Conservation (phyloP, 768 basidiomycete genomes). For the Boletus fagicola region DNA sequence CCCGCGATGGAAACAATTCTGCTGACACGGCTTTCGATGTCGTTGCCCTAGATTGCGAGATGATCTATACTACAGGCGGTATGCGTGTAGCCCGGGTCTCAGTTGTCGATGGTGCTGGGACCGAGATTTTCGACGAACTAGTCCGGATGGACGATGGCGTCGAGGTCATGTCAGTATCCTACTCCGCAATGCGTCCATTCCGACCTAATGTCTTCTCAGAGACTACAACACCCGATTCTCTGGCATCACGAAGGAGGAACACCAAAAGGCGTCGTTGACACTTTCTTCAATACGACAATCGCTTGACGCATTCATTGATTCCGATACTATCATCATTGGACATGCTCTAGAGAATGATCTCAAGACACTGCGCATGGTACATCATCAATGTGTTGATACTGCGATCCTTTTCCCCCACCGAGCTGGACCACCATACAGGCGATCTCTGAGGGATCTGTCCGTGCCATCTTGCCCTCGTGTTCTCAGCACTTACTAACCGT, state of each 20-base stretch:
- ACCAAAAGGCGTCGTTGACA: constrained; percentile 62
- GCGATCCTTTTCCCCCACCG: constrained; percentile 84
- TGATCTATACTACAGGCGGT: constrained; percentile 93
- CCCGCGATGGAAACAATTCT: not conserved
- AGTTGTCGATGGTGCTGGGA: constrained; percentile 74
- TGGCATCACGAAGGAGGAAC: constrained; percentile 62
- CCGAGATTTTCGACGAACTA: constrained; percentile 76
- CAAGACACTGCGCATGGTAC: constrained; percentile 84
- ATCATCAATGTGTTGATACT: constrained; percentile 84
- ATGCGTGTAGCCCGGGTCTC: constrained; percentile 90
- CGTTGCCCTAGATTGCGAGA: constrained; percentile 93
- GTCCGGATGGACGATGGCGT: constrained; percentile 81
- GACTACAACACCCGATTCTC: constrained; percentile 94
- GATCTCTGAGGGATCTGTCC: constrained; percentile 81
- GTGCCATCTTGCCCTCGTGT: constrained; percentile 7
- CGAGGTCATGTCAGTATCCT: constrained; percentile 61
- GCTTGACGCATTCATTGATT: constrained; percentile 68
- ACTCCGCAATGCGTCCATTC: not conserved
- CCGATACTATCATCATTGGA: constrained; percentile 85
- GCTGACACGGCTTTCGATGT: constrained; percentile 59
- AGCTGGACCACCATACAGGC: constrained; percentile 70
- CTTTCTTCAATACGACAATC: constrained; percentile 65
- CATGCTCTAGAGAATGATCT: constrained; percentile 94
- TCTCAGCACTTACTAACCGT: constrained; percentile 8
- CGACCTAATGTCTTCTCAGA: constrained; percentile 38